A percentile compares a stretch with the other conserved stretches of the same genome.
These are phyloP conservation scores for Sporobolus alterniflorus DNA, from an alignment of 202 grass and related monocot species.

Conservation along the genomic window DNA sequence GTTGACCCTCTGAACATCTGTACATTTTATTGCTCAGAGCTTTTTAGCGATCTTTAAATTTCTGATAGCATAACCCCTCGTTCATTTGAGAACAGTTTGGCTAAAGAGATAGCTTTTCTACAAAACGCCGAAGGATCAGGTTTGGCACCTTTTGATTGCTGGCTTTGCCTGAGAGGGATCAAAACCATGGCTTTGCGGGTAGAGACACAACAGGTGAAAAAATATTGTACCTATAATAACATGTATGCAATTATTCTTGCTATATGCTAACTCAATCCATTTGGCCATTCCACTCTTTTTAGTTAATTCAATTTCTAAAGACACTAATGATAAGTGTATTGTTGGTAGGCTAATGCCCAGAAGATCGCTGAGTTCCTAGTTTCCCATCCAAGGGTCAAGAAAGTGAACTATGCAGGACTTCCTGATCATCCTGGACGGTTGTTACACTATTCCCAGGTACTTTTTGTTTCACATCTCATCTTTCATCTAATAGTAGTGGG, in stretches of 20 bases:
- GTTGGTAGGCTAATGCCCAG: slow-evolving; percentile 84
- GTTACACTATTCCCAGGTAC: slow-evolving; percentile 94
- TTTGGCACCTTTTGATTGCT: slow-evolving; percentile 97
- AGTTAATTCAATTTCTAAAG: neutral
- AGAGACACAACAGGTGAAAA: slow-evolving; percentile 89
- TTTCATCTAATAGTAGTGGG: neutral
- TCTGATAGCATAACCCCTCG: neutral
- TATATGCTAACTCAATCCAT: neutral
- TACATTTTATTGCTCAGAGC: neutral
- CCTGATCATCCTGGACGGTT: slow-evolving; percentile 72
- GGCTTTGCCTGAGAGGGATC: slow-evolving; percentile 97
- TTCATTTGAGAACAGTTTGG: slow-evolving; percentile 60
- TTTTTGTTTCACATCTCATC: neutral
- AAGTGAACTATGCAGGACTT: slow-evolving; percentile 94
- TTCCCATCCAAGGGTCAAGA: slow-evolving; percentile 82
- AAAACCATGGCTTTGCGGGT: slow-evolving; percentile 96
- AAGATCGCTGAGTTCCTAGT: slow-evolving; percentile 97
- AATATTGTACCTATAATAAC: neutral
- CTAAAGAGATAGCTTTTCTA: slow-evolving; percentile 89
- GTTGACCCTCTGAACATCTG: neutral
- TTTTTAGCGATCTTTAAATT: neutral
- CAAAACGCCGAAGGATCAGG: slow-evolving; percentile 97
- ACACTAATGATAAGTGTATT: slow-evolving; percentile 11
- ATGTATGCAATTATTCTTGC: neutral
- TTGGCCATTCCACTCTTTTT: neutral